Evolutionary conservation across 768 basidiomycete species (phyloP).

Genomic region (Gyrodon lividus): DNA sequence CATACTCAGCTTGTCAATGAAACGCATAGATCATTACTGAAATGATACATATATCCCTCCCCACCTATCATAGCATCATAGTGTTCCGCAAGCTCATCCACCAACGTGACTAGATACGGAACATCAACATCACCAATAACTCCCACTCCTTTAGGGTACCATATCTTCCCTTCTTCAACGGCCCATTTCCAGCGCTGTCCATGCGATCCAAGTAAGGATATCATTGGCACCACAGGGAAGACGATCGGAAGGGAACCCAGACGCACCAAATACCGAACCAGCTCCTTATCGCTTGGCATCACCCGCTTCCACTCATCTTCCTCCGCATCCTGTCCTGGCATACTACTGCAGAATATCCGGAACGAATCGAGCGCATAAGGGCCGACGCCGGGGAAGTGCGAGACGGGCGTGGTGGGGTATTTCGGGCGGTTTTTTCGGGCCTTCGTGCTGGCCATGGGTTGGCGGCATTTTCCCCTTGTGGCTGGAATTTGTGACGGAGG

Average conservation of each 20-base stretch:
- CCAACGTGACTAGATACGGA: conserved; percentile 39
- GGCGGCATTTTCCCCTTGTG: neutral
- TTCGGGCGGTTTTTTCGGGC: neutral
- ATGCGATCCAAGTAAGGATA: neutral
- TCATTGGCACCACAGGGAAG: neutral
- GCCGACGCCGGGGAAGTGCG: conserved; percentile 64
- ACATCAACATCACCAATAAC: conserved; percentile 37
- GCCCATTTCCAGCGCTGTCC: conserved; percentile 75
- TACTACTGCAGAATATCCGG: conserved; percentile 57
- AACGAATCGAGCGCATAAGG: conserved; percentile 76
- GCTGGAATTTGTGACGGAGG: neutral
- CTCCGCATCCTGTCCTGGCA: neutral
- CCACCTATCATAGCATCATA: conserved; percentile 25
- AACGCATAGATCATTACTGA: conserved; percentile 21
- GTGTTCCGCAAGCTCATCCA: conserved; percentile 37
- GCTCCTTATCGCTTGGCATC: conserved; percentile 65
- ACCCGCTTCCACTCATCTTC: conserved; percentile 59
- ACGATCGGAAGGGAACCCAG: neutral
- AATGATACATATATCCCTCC: conserved; percentile 26
- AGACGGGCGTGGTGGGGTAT: conserved; percentile 50
- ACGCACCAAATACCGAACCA: conserved; percentile 64
- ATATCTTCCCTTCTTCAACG: conserved; percentile 46
- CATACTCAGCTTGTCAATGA: neutral
- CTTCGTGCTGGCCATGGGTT: neutral
- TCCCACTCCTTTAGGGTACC: conserved; percentile 45